Conservation (phyloP, 306 rosid species). For the Purshia tridentata region DNA sequence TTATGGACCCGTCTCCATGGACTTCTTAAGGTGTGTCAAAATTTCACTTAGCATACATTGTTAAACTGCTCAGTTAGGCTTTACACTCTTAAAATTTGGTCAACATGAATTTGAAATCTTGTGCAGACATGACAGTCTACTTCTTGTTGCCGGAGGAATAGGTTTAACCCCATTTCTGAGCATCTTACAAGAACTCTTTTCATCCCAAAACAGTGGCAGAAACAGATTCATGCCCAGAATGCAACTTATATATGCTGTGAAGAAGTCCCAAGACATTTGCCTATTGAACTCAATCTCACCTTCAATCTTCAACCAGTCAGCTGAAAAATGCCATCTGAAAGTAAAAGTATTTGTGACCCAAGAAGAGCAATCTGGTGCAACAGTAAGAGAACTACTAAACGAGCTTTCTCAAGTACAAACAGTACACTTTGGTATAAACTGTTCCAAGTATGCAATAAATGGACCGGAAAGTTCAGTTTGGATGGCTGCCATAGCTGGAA, state of each 20-base stretch:
- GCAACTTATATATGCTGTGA: slow-evolving; percentile 61
- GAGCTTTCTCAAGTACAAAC: slow-evolving; percentile 49
- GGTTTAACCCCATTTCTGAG: slow-evolving; percentile 89
- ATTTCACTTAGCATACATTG: neutral
- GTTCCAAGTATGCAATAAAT: slow-evolving; percentile 45
- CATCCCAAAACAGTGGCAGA: slow-evolving; percentile 29
- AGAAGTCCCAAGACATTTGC: slow-evolving; percentile 58
- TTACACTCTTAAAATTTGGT: neutral
- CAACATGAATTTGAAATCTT: neutral
- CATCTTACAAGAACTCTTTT: slow-evolving; percentile 64
- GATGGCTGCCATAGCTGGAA: slow-evolving; percentile 65
- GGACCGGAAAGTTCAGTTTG: slow-evolving; percentile 62
- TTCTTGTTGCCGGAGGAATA: slow-evolving; percentile 84
- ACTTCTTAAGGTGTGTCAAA: slow-evolving; percentile 55
- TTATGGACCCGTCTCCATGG: slow-evolving; percentile 73
- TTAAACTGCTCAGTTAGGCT: neutral
- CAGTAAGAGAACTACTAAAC: slow-evolving; percentile 42
- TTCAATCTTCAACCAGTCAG: slow-evolving; percentile 44
- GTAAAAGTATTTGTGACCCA: slow-evolving; percentile 70
- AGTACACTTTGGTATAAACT: slow-evolving; percentile 38
- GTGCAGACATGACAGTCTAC: slow-evolving; percentile 75
- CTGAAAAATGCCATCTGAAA: slow-evolving; percentile 43
- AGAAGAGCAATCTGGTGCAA: slow-evolving; percentile 49
- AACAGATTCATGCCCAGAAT: slow-evolving; percentile 45
- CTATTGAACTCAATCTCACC: slow-evolving; percentile 60